Evolutionary conservation across 129 eudicot genomes (phyloP), one percentile per base, ranked within the genome.

Genomic region (Flaveria ramosissima): DNA sequence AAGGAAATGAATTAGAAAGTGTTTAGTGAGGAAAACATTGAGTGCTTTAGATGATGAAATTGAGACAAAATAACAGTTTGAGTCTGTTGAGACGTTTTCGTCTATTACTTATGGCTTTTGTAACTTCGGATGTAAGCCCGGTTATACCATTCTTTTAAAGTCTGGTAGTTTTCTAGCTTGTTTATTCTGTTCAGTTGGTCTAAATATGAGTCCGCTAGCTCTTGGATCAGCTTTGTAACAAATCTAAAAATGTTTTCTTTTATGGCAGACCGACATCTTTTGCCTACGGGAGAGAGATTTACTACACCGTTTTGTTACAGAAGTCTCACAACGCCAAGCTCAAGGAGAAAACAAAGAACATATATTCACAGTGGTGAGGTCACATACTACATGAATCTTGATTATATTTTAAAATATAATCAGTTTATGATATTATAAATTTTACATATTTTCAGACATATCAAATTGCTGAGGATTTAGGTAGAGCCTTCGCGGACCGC

Each of bases 391-490:
- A 13, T 32, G 39, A 50, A 16, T 39, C 8, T 63, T 8, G 2
- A 41, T 63, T n/a, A 41, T 20, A 1, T 24, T n/a, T 11, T 27
- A 7, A 7, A 50, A 19, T 23, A 23, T n/a, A 2, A 39, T 19
- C 8, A 5, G 19, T 36, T 55, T 21, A 21, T 42, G 0, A 6
- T 9, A 20, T 27, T 27, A 27, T 27, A 12, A 0, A 2, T 10
- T 70, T 7, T 41, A 55, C 19, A 13, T 39, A 7, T 17, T 3
- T 7, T 77, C 90, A 94, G 98, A 84, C 85, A 43, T 86, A 91
- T 82, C 97, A 88, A 77, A 88, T 94, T 72, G 93, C 98, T 43
- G 98, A 94, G 85, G 97, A 94, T 86, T 81, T 94, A 83, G 97
- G 97, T 42, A 87, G 89, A 84, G 98, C 97, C 52, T 94, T 87